Evolutionary conservation across 78 protist genomes (phyloP).

Genomic region (Andalucia godoyi): DNA sequence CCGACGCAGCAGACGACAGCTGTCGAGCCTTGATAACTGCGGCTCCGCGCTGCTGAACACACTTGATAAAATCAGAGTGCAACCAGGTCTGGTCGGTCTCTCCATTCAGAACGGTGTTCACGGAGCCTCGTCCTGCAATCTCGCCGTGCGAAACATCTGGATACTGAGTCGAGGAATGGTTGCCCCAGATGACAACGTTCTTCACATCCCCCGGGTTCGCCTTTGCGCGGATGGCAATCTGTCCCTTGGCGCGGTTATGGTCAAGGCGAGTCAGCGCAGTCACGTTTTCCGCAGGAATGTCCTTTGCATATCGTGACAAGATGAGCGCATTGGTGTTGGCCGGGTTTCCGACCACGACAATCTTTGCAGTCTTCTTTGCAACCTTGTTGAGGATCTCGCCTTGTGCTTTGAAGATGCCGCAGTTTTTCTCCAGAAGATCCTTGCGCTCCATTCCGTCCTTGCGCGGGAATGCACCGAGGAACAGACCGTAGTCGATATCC

Average conservation of each 20-base stretch:
- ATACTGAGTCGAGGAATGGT: constrained; percentile 58
- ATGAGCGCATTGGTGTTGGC: constrained; percentile 88
- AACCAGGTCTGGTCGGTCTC: constrained; percentile 14
- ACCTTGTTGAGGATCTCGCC: constrained; percentile 54
- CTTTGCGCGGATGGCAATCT: constrained; percentile 34
- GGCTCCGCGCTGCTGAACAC: constrained; percentile 85
- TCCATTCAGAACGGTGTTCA: too few species aligned
- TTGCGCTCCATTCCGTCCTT: constrained; percentile 85
- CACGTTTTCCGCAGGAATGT: constrained; percentile 70
- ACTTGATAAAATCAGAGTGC: constrained; percentile 35
- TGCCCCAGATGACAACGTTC: constrained; percentile 86
- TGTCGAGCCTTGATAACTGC: constrained; percentile 63
- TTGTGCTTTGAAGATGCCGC: constrained; percentile 69
- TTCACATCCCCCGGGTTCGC: constrained; percentile 21
- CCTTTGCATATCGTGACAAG: constrained; percentile 39
- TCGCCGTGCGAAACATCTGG: constrained; percentile 6
- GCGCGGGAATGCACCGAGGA: constrained; percentile 91
- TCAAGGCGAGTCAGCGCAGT: constrained; percentile 86
- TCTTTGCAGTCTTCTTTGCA: constrained; percentile 31
- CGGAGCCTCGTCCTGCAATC: too few species aligned
- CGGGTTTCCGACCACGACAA: constrained; percentile 92
- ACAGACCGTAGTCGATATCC: constrained; percentile 40
- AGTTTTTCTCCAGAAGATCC: constrained; percentile 68
- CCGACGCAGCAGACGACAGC: constrained; percentile 64
- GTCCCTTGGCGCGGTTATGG: constrained; percentile 64